phyloP scores from a whole-genome alignment of 371 early-diverging fungal genomes.

The Mucor indicus region DNA sequence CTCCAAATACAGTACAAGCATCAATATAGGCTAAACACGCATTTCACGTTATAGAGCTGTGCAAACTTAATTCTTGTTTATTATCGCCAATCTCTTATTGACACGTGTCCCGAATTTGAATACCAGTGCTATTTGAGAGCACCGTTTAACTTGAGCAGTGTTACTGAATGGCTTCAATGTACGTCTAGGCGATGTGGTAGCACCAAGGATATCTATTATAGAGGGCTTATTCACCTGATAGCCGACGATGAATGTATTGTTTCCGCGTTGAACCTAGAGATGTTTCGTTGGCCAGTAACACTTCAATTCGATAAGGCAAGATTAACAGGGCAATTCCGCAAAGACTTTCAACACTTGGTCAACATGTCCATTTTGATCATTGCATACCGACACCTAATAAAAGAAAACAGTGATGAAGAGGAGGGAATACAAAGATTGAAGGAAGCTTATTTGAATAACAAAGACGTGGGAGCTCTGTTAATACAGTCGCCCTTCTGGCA shows the following conservation, averaged over 20 bases:
- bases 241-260: conserved; percentile 1
- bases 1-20: too few relatives aligned
- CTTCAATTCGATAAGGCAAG: conserved; percentile 60
- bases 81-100: conserved; percentile 12
- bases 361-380: conserved; percentile 58
- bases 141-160: too few relatives aligned
- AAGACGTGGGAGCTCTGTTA: too few relatives aligned
- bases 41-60: conserved; percentile 3
- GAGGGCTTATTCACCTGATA: conserved; percentile 19
- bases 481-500: too few relatives aligned
- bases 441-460: conserved; percentile 20
- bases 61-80: conserved; percentile 18
- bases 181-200: conserved; percentile 16
- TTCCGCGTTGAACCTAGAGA: too few relatives aligned
- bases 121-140: conserved; percentile 61
- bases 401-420: conserved; percentile 20
- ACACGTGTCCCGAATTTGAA: conserved; percentile 49
- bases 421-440: conserved; percentile 40
- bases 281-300: conserved; percentile 55
- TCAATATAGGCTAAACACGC: conserved; percentile 1
- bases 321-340: conserved; percentile 53
- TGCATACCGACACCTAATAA: conserved; percentile 54
- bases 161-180: conserved; percentile 7
- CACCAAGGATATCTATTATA: background rate
- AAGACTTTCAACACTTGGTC: conserved; percentile 68